phyloP scores from a whole-genome alignment of 176 grass and related monocot genomes.

The Cenchrus purpureus region DNA sequence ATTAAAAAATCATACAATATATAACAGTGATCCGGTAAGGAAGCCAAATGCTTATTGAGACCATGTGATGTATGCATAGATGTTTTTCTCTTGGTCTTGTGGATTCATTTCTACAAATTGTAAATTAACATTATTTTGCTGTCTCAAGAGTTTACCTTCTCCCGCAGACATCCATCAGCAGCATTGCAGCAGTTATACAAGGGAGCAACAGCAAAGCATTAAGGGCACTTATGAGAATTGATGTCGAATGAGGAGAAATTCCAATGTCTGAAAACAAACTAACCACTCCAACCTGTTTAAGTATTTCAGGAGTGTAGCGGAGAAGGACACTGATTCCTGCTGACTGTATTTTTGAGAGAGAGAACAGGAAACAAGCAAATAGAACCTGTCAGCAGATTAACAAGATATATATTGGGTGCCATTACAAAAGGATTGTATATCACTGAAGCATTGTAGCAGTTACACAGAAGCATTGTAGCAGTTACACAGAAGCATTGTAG shows the following conservation, averaged over 20 bases:
- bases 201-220: slow-evolving; percentile 87
- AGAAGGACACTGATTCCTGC: slow-evolving; percentile 85
- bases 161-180: slow-evolving; percentile 81
- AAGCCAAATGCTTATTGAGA: not conserved
- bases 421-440: slow-evolving; percentile 1
- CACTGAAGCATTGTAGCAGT: no score
- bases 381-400: slow-evolving; percentile 27
- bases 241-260: slow-evolving; percentile 63
- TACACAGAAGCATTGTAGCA: not conserved
- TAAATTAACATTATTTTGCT: slow-evolving; percentile 7
- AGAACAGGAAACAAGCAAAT: slow-evolving; percentile 12
- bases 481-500: no score
- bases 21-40: slow-evolving; percentile 20
- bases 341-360: slow-evolving; percentile 60
- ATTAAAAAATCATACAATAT: slow-evolving; percentile 18
- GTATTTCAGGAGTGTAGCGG: slow-evolving; percentile 78
- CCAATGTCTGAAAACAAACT: slow-evolving; percentile 71
- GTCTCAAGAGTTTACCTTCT: slow-evolving; percentile 62
- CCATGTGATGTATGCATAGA: not conserved
- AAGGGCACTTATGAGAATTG: slow-evolving; percentile 76
- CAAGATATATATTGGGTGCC: not conserved
- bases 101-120: slow-evolving; percentile 6
- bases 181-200: slow-evolving; percentile 79
- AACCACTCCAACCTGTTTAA: slow-evolving; percentile 73
- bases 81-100: not conserved